Evolutionary conservation across 2,329 filamentous ascomycete genomes (phyloP).

Genomic region (Lasiodiplodia citricola): DNA sequence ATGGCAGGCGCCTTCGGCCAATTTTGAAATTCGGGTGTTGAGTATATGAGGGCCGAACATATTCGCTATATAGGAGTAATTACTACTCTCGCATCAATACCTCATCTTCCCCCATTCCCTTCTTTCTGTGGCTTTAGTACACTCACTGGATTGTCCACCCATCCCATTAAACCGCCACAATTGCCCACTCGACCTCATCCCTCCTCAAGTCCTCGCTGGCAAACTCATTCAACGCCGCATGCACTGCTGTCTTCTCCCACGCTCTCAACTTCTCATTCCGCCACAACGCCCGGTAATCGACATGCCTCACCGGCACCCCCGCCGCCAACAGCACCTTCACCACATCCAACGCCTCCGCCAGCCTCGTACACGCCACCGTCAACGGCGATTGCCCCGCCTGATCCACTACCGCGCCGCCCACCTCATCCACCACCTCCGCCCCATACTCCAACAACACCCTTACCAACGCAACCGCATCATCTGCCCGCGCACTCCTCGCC

Average conservation of each 20-base stretch:
- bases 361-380: neutral
- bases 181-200: neutral
- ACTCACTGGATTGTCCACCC: too few relatives aligned
- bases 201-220: neutral
- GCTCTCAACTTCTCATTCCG: neutral
- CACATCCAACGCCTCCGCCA: neutral
- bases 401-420: neutral
- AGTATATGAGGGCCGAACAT: too few relatives aligned
- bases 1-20: too few relatives aligned
- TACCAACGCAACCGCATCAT: too few relatives aligned
- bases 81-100: too few relatives aligned
- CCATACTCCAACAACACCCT: too few relatives aligned
- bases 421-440: neutral
- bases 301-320: neutral
- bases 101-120: too few relatives aligned
- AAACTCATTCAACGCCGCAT: neutral
- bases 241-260: slow-evolving; percentile 1
- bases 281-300: neutral
- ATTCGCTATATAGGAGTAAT: too few relatives aligned
- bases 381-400: neutral
- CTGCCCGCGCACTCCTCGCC: too few relatives aligned
- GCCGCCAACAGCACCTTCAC: neutral
- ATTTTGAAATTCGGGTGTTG: too few relatives aligned
- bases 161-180: neutral
- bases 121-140: too few relatives aligned